Base-by-base conservation (phyloP, 345 rosid genomes). In the Passiflora organensis region DNA sequence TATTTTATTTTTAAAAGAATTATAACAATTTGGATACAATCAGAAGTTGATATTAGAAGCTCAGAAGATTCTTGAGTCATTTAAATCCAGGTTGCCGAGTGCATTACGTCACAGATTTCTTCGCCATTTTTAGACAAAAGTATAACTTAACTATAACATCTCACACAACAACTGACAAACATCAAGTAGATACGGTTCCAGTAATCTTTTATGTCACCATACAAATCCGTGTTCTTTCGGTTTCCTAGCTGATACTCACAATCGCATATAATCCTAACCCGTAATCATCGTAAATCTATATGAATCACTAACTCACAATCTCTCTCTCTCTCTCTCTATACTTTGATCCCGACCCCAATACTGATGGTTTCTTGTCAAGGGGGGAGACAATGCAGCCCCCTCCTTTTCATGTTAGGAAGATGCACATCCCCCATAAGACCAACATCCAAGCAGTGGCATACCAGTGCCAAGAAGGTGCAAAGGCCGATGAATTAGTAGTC, bases 401-500 rank as follows among this genome's bases (percentile, higher is more conserved):
- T n/a, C 57, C 15, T 23, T 57, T 53, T 65, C 66, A 85, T 63
- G 70, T 43, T 17, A 62, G 64, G 64, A 68, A 71, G 32, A 71
- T 25, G 83, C 62, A 72, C 6, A 74, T 48, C 65, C 62, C 48
- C 74, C 77, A 65, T 28, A 70, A 38, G 62, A 75, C 59, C 58
- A 68, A 66, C 60, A 75, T 21, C 43, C 71, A 79, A 61, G 48
- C 43, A 25, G 56, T 15, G 34, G 60, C 24, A 28, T 8, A 28
- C 81, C 78, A 67, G 58, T 74, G 56, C 39, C 37, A 57, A 53
- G 56, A 39, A 36, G 58, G 36, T 58, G 64, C 42, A 43, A 66
- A 62, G 15, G 68, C 52, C 13, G 93, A 76, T 2, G 81, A 69
- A 62, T 37, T 72, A 14, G 25, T 61, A 16, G 50, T 65, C 64